Conservation (phyloP, 129 eudicot genomes). For the Helichrysum umbraculigerum region DNA sequence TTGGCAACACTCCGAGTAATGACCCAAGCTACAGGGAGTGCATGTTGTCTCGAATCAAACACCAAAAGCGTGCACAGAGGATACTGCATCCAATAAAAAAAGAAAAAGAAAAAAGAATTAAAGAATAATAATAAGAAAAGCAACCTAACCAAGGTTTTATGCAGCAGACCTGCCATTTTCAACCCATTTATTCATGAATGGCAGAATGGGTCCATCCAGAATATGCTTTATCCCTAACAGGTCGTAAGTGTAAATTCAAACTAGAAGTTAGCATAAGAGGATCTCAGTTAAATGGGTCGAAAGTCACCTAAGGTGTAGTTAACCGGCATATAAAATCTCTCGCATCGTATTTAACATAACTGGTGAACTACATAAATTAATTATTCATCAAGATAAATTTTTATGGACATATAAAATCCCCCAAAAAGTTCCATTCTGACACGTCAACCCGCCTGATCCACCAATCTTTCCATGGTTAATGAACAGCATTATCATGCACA, state of each 20-base stretch:
- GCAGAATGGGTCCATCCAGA: neutral
- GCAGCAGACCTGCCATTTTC: neutral
- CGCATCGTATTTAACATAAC: too few relatives aligned
- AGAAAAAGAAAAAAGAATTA: neutral
- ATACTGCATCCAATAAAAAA: constrained; percentile 57
- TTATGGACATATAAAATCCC: too few relatives aligned
- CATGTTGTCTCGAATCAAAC: constrained; percentile 95
- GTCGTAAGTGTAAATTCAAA: too few relatives aligned
- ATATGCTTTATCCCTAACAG: too few relatives aligned
- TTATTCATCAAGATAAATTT: too few relatives aligned
- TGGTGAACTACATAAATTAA: too few relatives aligned
- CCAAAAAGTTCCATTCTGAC: neutral
- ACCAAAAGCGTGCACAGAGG: constrained; percentile 95
- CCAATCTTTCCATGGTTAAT: neutral
- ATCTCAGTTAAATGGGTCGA: neutral
- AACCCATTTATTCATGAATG: neutral
- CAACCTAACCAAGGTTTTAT: too few relatives aligned
- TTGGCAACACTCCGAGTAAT: constrained; percentile 86
- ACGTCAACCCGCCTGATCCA: neutral
- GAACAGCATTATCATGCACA: neutral
- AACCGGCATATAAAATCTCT: too few relatives aligned
- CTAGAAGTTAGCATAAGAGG: neutral
- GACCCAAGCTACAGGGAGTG: constrained; percentile 97
- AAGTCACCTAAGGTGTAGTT: too few relatives aligned
- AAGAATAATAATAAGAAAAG: too few relatives aligned